Evolutionary conservation across 441 rosid genomes (phyloP).

Genomic region (Corymbia calophylla): DNA sequence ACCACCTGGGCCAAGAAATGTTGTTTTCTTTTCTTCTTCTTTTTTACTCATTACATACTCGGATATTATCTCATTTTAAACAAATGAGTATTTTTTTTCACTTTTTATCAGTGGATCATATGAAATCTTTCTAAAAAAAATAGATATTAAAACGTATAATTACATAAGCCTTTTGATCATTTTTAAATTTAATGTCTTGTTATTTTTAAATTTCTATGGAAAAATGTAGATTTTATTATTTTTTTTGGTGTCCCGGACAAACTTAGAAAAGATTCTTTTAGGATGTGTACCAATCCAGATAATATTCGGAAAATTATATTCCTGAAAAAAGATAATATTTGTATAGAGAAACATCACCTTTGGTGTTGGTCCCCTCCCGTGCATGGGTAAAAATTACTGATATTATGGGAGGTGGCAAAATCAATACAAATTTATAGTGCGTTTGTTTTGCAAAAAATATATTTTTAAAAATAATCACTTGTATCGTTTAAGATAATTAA

Average conservation of each 20-base stretch:
- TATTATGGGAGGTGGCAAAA: neutral
- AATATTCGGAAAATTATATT: neutral
- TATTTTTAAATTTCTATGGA: neutral
- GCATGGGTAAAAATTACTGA: neutral
- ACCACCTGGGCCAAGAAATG: too few relatives aligned
- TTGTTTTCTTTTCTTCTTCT: too few relatives aligned
- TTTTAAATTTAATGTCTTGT: neutral
- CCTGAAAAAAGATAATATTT: neutral
- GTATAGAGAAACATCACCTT: neutral
- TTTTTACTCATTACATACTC: neutral
- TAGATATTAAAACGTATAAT: neutral
- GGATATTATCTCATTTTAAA: neutral
- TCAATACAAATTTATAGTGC: neutral
- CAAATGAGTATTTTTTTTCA: neutral
- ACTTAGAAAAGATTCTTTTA: neutral
- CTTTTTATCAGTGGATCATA: neutral
- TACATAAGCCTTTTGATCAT: neutral
- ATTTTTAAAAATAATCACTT: too few relatives aligned
- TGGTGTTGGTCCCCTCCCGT: neutral
- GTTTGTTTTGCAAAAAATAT: accelerated
- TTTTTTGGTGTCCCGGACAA: neutral
- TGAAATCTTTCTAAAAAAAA: neutral
- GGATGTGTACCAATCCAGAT: neutral
- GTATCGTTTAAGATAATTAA: too few relatives aligned
- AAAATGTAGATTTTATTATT: neutral